These are phyloP conservation scores for Papiliotrema terrestris DNA, from an alignment of 1,284 basidiomycete genomes.

Conservation along the genomic window DNA sequence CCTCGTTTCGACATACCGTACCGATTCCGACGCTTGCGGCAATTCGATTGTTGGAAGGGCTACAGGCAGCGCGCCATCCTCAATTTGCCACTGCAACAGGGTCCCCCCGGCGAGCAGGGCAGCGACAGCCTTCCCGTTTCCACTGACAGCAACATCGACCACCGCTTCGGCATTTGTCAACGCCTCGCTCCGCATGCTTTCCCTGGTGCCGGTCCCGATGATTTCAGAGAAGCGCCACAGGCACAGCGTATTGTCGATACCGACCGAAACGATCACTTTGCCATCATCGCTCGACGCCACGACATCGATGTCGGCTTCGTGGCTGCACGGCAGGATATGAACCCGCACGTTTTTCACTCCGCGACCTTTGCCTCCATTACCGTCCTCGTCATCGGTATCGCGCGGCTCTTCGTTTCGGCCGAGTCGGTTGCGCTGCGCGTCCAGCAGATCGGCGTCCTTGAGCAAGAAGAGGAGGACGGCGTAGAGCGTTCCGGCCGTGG, in stretches of 20 bases:
- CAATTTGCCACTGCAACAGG: conserved; percentile 22
- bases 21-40: neutral
- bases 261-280: conserved; percentile 63
- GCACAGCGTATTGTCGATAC: conserved; percentile 60
- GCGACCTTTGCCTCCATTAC: neutral
- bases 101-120: conserved; percentile 8
- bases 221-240: conserved; percentile 35
- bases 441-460: conserved; percentile 85
- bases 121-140: conserved; percentile 9
- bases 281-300: conserved; percentile 68
- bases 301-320: conserved; percentile 74
- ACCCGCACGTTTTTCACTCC: conserved; percentile 54
- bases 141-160: conserved; percentile 21
- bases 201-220: conserved; percentile 16
- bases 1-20: neutral
- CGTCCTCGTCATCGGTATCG: conserved; percentile 42
- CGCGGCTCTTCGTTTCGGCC: conserved; percentile 29
- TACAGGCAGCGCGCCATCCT: neutral
- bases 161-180: conserved; percentile 6
- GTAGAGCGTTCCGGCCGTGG: conserved; percentile 72
- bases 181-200: conserved; percentile 18
- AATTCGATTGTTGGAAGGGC: neutral
- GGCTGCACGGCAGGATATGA: conserved; percentile 68
- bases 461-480: conserved; percentile 80
- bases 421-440: conserved; percentile 65